phyloP scores from a whole-genome alignment of 2,329 filamentous ascomycete genomes.

The Claviceps maximensis region DNA sequence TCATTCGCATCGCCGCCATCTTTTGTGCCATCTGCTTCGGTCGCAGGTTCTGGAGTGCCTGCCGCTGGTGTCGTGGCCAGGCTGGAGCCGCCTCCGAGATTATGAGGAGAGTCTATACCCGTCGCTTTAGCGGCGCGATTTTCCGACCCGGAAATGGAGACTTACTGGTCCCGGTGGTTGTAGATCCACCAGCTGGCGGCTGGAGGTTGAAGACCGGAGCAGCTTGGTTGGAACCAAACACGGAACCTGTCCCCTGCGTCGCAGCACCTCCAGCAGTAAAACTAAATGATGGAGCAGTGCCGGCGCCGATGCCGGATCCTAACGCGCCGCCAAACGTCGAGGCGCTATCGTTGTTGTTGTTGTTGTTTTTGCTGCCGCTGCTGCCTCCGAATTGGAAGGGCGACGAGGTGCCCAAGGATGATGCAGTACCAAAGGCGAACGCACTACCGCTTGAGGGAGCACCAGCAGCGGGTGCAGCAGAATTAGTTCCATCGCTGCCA shows the following conservation, averaged over 20 bases:
- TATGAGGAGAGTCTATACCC: constrained; percentile 40
- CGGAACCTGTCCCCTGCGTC: constrained; percentile 15
- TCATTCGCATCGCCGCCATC: constrained; percentile 30
- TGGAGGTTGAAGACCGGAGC: constrained; percentile 26
- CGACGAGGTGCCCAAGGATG: constrained; percentile 15
- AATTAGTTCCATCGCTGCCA: constrained; percentile 13
- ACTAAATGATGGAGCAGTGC: constrained; percentile 23
- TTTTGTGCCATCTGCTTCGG: constrained; percentile 30
- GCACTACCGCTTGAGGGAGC: constrained; percentile 15
- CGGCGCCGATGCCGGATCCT: constrained; percentile 14
- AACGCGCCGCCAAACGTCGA: constrained; percentile 20
- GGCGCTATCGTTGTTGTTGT: background rate
- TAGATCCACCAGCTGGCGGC: constrained; percentile 28
- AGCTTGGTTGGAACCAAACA: constrained; percentile 22
- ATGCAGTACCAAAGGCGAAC: constrained; percentile 25
- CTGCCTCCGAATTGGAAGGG: constrained; percentile 26
- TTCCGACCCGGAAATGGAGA: constrained; percentile 27
- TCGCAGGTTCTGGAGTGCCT: constrained; percentile 44
- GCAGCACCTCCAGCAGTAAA: constrained; percentile 22
- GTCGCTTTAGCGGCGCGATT: constrained; percentile 33
- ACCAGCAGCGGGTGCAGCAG: constrained; percentile 10
- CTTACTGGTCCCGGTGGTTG: constrained; percentile 34
- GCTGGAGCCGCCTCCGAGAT: constrained; percentile 45
- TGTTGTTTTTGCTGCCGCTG: background rate
- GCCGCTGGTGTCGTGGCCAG: constrained; percentile 46